These are phyloP conservation scores for Phaseolus lunatus DNA, from an alignment of 306 rosid genomes.

Conservation along the genomic window DNA sequence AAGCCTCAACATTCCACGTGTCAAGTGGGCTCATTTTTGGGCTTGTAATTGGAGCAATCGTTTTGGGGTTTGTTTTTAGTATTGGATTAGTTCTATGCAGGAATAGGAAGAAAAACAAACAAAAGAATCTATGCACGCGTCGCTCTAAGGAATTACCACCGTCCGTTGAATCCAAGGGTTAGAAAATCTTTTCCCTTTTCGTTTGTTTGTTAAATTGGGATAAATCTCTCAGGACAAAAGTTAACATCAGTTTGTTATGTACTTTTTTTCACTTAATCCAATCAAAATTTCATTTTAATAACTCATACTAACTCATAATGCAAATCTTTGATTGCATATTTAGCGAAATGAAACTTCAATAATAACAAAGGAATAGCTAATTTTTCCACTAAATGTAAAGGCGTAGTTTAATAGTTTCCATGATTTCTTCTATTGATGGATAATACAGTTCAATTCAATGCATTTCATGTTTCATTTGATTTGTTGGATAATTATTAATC, in stretches of 20 bases:
- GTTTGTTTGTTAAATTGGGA: background rate
- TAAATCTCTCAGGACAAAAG: background rate
- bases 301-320: background rate
- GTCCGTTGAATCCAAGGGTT: slow-evolving; percentile 46
- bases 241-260: no score
- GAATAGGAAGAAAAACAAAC: slow-evolving; percentile 42
- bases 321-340: background rate
- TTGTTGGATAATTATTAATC: slow-evolving; percentile 27
- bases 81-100: slow-evolving; percentile 37
- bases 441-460: background rate
- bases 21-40: slow-evolving; percentile 48
- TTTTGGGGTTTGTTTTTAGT: slow-evolving; percentile 32
- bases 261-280: background rate
- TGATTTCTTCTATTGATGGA: background rate
- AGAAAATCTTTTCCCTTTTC: slow-evolving; percentile 15
- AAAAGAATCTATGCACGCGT: background rate
- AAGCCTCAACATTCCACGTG: slow-evolving; percentile 12
- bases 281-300: background rate
- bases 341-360: background rate
- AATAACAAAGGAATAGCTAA: background rate
- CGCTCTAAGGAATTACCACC: slow-evolving; percentile 27
- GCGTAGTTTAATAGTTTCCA: background rate
- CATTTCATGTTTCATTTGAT: slow-evolving; percentile 3
- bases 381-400: background rate
- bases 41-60: slow-evolving; percentile 38